Base-by-base conservation (phyloP, 331 rosid genomes). In the Spiraea crenata region DNA sequence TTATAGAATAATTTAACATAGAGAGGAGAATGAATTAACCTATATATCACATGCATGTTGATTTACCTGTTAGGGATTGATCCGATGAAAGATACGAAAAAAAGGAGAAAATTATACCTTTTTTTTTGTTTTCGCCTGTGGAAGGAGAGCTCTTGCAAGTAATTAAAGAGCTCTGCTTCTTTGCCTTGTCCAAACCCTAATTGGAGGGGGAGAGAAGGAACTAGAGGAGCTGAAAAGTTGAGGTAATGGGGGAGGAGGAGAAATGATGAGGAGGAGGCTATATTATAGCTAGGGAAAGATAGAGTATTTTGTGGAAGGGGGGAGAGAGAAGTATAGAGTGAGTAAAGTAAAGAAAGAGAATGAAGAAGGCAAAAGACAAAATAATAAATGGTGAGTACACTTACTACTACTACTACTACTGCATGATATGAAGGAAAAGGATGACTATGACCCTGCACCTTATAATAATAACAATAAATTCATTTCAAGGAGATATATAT, bases 331-430 rank as follows among this genome's bases (percentile, higher is more conserved):
- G 31, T 25, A 25, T 25, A 25, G 31, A 25, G n/a, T n/a, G 31
- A 25, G 31, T 25, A 25, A 25, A 25, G 31, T 25, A 25, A 25
- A 25, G 31, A 2, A 25, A 25, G 31, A 25, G 31, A 25, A 25
- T 25, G 31, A 82, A 83, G 87, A 88, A 76, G 75, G 89, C 86
- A 87, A 90, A 89, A 89, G 96, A 90, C 96, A 90, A 0, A 25
- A 82, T 79, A 80, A 90, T 87, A 88, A 93, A 93, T 85, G 90
- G 78, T 79, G 82, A 88, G 86, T 81, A 92, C 92, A 84, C 93
- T 85, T 25, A 25, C 31, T 25, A 25, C 31, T 25, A n/a, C n/a
- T n/a, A n/a, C n/a, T n/a, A n/a, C n/a, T n/a, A n/a, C 2, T 25
- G 2, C 31, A 25, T 25, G 31, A 25, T 25, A 25, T 25, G 31